Evolutionary conservation across 2,329 filamentous ascomycete species (phyloP), one percentile per base, ranked within the genome.

Genomic region (Claviceps sp.): DNA sequence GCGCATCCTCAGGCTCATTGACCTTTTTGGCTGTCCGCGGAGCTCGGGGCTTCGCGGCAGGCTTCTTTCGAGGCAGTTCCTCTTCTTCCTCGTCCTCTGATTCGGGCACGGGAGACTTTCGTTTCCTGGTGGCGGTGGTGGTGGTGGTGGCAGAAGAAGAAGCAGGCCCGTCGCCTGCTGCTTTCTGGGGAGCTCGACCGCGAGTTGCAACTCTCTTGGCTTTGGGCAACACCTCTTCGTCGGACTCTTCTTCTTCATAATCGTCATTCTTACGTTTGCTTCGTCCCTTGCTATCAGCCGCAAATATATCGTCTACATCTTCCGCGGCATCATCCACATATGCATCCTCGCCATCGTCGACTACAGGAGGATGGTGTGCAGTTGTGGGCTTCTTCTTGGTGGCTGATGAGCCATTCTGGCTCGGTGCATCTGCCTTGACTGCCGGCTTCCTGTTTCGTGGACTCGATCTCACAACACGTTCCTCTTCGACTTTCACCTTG

Each of bases 271-370:
- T 85, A 48, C 78, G 75, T 63, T 82, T 87, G 52, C 77, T 80
- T 45, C 78, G 72, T 47, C 77, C 77, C 62, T 82, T 85, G 37
- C 76, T 77, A 57, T 87, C 82, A 4, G 85, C 83, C 14, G 84
- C 85, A 66, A 90, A 90, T 20, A 95, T 89, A 59, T 95, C 90
- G n/a, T 79, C 85, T 3, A 79, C 83, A 45, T 87, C 80, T 6
- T 78, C 75, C 38, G 85, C 82, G 37, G 82, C 83, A 50, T 87
- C 84, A 20, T 87, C 79, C 57, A 85, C 68, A 53, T 77, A 79
- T 5, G 73, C 76, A 59, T 79, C 42, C 37, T 45, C 75, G 53
- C 81, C 76, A 38, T 79, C 74, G 38, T 78, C 66, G 4, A 62
- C 57, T 24, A 64, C 60, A 52, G 69, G 62, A 47, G 73, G 70